Percentiles rank a stretch among this genome's conserved stretches.
Evolutionary conservation across 2,329 filamentous ascomycete species (phyloP).

Genomic region (Ilyonectria sp.): DNA sequence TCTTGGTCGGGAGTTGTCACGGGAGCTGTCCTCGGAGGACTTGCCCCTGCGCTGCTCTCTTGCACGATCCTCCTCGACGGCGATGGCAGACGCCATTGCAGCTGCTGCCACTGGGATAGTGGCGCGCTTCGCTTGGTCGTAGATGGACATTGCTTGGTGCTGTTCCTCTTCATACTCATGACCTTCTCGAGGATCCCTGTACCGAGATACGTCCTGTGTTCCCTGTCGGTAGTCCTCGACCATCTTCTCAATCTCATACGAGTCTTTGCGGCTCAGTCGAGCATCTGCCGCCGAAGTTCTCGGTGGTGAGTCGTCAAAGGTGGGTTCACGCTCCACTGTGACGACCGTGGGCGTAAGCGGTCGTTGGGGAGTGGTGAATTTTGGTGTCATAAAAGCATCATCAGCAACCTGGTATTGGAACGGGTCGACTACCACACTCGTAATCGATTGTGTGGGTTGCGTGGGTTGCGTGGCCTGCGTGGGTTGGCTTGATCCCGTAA

Average conservation of each 20-base stretch:
- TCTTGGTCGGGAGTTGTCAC: conserved; percentile 49
- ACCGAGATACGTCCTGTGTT: conserved; percentile 35
- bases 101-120: conserved; percentile 65
- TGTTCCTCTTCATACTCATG: conserved; percentile 56
- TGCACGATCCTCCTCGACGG: conserved; percentile 58
- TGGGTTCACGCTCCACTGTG: conserved; percentile 69
- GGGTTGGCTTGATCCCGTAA: conserved; percentile 43
- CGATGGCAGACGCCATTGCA: conserved; percentile 63
- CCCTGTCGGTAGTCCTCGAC: conserved; percentile 50
- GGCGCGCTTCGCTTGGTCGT: conserved; percentile 63
- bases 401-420: conserved; percentile 72
- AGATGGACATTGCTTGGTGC: conserved; percentile 60
- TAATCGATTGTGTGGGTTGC: conserved; percentile 36
- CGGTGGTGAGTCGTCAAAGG: conserved; percentile 59
- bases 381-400: conserved; percentile 65
- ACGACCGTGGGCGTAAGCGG: conserved; percentile 66
- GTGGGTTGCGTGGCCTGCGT: no score
- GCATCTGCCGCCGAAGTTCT: conserved; percentile 47
- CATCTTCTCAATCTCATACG: conserved; percentile 61
- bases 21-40: conserved; percentile 53
- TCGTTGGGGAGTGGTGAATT: conserved; percentile 55
- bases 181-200: conserved; percentile 38
- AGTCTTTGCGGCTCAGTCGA: conserved; percentile 65
- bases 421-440: conserved; percentile 63
- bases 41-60: conserved; percentile 52